A percentile compares a stretch with the other conserved stretches of the same genome.
These are phyloP conservation scores for Angomonas deanei DNA, from an alignment of 208 protist species.

Conservation along the genomic window DNA sequence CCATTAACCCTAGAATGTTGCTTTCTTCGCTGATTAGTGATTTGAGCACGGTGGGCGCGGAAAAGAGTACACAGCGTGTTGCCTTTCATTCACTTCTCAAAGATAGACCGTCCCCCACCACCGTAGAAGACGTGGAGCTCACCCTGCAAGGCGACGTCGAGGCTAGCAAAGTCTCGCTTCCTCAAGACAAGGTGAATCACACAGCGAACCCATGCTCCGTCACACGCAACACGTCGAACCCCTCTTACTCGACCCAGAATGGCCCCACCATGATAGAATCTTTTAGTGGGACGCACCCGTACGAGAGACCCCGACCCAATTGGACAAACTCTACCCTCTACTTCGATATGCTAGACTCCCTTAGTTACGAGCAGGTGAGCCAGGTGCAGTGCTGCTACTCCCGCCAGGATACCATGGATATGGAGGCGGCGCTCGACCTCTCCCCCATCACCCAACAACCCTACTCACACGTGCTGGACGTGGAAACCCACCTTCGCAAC, in stretches of 20 bases:
- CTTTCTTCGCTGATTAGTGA: background rate
- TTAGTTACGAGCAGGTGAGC: background rate
- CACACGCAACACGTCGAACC: too few species aligned
- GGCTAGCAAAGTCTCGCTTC: too few species aligned
- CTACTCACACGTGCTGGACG: background rate
- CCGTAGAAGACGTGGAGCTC: background rate
- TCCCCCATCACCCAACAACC: background rate
- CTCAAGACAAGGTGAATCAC: too few species aligned
- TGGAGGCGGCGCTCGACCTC: background rate
- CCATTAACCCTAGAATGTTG: background rate
- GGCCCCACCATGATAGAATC: background rate
- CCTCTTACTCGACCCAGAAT: background rate
- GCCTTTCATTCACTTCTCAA: conserved; percentile 8
- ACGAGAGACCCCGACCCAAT: background rate
- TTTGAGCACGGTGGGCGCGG: background rate
- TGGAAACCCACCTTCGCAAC: background rate
- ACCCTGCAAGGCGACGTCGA: background rate
- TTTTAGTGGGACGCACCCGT: background rate
- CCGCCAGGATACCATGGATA: background rate
- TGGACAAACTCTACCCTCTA: too few species aligned
- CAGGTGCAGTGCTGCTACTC: background rate
- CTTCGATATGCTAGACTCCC: background rate
- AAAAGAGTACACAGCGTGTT: background rate
- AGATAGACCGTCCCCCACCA: background rate
- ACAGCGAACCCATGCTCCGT: background rate